Percentiles rank a stretch among this genome's conserved stretches.
These are phyloP conservation scores for Brettanomyces naardenensis DNA, from an alignment of 805 yeast genomes.

Conservation along the genomic window DNA sequence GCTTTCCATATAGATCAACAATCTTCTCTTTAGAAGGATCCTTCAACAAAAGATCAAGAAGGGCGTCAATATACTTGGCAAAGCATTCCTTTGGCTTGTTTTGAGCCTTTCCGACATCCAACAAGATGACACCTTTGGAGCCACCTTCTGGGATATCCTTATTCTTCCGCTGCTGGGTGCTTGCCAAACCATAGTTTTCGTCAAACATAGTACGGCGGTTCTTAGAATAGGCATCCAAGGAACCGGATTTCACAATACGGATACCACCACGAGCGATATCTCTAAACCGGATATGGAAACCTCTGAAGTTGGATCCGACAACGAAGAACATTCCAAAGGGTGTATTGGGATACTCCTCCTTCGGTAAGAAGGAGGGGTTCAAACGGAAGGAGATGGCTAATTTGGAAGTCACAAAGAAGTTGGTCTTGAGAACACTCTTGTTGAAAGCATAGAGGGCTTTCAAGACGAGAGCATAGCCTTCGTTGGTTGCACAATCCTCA, in stretches of 20 bases:
- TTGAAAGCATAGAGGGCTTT: constrained; percentile 80
- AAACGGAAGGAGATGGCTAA: constrained; percentile 92
- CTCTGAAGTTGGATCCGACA: constrained; percentile 94
- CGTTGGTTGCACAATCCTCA: constrained; percentile 71
- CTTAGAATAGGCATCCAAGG: constrained; percentile 73
- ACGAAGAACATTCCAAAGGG: constrained; percentile 93
- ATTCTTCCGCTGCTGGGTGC: constrained; percentile 93
- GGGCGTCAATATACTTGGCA: constrained; percentile 86
- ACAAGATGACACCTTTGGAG: constrained; percentile 89
- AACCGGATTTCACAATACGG: constrained; percentile 84
- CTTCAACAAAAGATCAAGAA: constrained; percentile 75
- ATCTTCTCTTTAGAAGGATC: constrained; percentile 66
- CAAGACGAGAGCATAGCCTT: constrained; percentile 69
- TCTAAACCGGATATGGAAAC: constrained; percentile 94
- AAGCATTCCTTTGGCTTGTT: constrained; percentile 78
- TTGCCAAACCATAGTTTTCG: constrained; percentile 92
- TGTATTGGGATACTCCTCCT: constrained; percentile 80
- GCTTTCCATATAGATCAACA: constrained; percentile 75
- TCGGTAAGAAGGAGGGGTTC: constrained; percentile 79
- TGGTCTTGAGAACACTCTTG: constrained; percentile 82
- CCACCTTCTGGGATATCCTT: constrained; percentile 99
- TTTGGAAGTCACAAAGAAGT: constrained; percentile 88
- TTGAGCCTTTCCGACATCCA: constrained; percentile 66
- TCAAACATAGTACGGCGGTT: constrained; percentile 88
- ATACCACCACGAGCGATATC: constrained; percentile 99